Conservation (phyloP, 345 rosid genomes). For the Theobroma cacao region DNA sequence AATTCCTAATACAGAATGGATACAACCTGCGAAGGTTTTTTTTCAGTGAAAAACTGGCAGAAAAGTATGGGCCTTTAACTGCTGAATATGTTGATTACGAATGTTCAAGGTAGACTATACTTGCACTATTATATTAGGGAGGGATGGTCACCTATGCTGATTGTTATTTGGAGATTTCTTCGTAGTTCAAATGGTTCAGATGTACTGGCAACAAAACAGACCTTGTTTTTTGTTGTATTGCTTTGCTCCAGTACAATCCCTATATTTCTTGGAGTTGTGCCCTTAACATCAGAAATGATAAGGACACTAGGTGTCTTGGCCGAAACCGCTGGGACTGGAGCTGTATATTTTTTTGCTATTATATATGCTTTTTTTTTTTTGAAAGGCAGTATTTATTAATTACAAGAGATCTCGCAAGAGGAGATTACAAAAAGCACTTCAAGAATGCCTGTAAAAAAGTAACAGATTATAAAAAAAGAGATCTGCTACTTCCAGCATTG, state of each 20-base stretch:
- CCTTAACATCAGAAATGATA: not conserved
- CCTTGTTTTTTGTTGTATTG: constrained; percentile 62
- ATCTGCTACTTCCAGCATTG: no score
- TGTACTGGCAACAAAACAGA: constrained; percentile 73
- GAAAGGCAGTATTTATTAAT: no score
- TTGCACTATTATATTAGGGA: not conserved
- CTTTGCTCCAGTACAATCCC: constrained; percentile 78
- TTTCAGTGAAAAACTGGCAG: not conserved
- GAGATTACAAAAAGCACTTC: no score
- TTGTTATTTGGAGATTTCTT: constrained; percentile 86
- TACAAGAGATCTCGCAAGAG: no score
- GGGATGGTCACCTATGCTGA: constrained; percentile 35
- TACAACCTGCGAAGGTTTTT: not conserved
- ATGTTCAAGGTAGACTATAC: not conserved
- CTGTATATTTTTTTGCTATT: no score
- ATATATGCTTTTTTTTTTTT: no score
- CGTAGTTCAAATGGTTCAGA: constrained; percentile 63
- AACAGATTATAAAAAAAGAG: no score
- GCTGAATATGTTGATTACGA: not conserved
- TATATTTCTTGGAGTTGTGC: no score
- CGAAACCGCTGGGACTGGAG: no score
- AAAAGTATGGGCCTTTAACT: not conserved
- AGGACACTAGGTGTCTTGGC: no score
- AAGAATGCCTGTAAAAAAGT: no score
- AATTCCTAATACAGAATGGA: not conserved